Percentiles rank a stretch among this genome's conserved stretches.
These are phyloP conservation scores for Oxytropis ochrocephala DNA, from an alignment of 306 rosid species.

Conservation along the genomic window DNA sequence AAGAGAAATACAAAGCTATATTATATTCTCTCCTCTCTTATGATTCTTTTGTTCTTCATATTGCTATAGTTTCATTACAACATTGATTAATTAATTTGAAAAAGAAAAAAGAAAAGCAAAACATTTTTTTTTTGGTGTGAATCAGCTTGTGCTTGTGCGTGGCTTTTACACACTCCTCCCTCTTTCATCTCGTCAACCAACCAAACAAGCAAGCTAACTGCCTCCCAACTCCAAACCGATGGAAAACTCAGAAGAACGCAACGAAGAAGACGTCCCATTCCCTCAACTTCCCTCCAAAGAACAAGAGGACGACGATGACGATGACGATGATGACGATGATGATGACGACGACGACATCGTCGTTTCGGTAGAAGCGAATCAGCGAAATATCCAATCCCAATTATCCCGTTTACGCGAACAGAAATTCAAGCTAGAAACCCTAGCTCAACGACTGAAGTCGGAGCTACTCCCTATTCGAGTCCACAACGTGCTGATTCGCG, in stretches of 20 bases:
- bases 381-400: conserved; percentile 20
- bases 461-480: conserved; percentile 72
- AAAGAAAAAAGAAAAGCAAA: neutral
- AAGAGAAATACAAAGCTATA: too few relatives aligned
- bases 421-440: conserved; percentile 43
- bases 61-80: too few relatives aligned
- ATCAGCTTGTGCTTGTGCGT: neutral
- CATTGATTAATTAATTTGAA: too few relatives aligned
- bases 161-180: neutral
- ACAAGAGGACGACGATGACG: conserved; percentile 22
- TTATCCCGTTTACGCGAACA: conserved; percentile 39
- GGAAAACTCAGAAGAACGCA: conserved; percentile 40
- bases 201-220: neutral
- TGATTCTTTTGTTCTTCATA: too few relatives aligned
- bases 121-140: neutral
- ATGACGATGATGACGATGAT: conserved; percentile 16
- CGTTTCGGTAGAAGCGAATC: conserved; percentile 20
- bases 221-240: conserved; percentile 18
- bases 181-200: neutral
- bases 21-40: too few relatives aligned
- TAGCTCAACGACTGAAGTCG: conserved; percentile 50
- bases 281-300: conserved; percentile 24
- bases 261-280: conserved; percentile 12
- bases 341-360: conserved; percentile 20
- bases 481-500: conserved; percentile 77